Conservation (phyloP, 2,329 filamentous ascomycete species). For the Stromatinia cepivora region DNA sequence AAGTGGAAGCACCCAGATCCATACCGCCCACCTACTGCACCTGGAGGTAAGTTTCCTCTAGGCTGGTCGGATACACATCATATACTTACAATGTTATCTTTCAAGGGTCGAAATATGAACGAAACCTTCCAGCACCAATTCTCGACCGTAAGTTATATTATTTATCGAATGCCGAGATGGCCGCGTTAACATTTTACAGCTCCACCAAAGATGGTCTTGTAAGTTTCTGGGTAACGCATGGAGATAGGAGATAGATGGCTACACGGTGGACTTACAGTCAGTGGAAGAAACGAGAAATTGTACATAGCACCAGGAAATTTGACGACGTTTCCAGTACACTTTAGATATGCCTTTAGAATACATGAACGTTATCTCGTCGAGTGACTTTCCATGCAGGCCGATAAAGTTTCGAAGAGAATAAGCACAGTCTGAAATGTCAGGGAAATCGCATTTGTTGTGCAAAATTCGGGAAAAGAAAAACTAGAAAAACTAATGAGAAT, state of each 20-base stretch:
- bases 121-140: conserved; percentile 80
- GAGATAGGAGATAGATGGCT: neutral
- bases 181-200: conserved; percentile 28
- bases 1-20: conserved; percentile 98
- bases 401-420: neutral
- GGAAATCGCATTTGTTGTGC: too few species aligned
- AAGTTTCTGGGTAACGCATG: neutral
- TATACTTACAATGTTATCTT: conserved; percentile 25
- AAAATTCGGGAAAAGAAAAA: neutral
- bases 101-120: conserved; percentile 90
- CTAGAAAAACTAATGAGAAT: neutral
- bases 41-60: conserved; percentile 67
- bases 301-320: conserved; percentile 10
- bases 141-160: conserved; percentile 69
- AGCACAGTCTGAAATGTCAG: neutral
- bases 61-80: neutral
- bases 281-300: conserved; percentile 3
- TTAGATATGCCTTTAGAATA: neutral
- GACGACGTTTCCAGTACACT: neutral
- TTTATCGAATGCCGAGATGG: neutral
- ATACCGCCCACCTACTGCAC: conserved; percentile 84
- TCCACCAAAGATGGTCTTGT: conserved; percentile 34
- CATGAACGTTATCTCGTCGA: neutral
- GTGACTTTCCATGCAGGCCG: neutral
- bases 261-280: neutral